Base-by-base conservation (phyloP, 805 yeast genomes). In the Candida qinlingensis region DNA sequence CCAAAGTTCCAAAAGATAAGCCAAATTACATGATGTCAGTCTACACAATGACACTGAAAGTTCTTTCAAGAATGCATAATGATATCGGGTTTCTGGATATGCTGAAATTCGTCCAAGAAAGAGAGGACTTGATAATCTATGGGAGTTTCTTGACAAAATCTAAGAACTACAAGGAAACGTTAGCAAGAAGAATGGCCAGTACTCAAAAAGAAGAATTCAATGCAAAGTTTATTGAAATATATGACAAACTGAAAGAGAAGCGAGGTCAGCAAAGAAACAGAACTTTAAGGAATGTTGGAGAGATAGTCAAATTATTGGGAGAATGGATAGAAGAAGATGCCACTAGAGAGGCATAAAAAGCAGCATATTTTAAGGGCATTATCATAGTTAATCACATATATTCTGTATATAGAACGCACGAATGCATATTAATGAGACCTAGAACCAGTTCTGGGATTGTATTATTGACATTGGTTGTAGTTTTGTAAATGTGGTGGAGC, bases 251-350 rank as follows among this genome's bases (percentile, higher is more conserved):
- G 12, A 29, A 29, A 19, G 29, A 39, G 29, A 11, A 13, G 27
- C 31, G n/a, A 11, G 13, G 6, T 5, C 13, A 5, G 13, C 29
- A 12, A 36, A 34, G 28, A 27, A 11, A 25, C n/a, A 30, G 11
- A 25, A 31, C 34, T 8, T 11, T 31, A 8, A 11, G 11, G 34
- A 11, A 31, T 11, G 34, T 31, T 31, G 13, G 37, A 13, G 27
- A 43, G n/a, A 39, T 47, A 12, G 30, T 28, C 5, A 13, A 13
- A 7, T 4, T 37, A 3, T 43, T 35, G 9, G 42, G 30, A 7
- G 50, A 43, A 13, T 47, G 50, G 50, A 39, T 47, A 6, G 31
- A 41, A 6, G 30, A 34, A 31, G 37, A 40, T 6, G 6, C 37
- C 6, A 12, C 13, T 4, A 30, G 13, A 33, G 29, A 30, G 7